Conservation (phyloP, 164 flowering plant species). For the Echeveria elegans region DNA sequence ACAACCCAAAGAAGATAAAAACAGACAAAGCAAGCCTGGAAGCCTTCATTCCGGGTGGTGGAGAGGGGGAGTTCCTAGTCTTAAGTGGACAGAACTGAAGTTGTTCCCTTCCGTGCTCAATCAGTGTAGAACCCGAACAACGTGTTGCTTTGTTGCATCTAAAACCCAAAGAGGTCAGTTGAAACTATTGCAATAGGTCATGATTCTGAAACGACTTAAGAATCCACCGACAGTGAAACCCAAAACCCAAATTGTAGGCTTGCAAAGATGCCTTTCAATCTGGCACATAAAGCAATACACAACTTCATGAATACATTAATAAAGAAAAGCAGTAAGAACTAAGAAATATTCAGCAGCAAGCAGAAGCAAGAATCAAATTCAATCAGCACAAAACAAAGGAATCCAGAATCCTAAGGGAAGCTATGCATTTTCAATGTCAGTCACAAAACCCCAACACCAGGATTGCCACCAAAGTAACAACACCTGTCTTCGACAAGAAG, state of each 20-base stretch:
- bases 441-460: neutral
- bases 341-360: constrained; percentile 3
- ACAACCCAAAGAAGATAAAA: neutral
- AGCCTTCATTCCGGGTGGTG: neutral
- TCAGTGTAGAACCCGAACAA: neutral
- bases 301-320: constrained; percentile 11
- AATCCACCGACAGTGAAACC: neutral
- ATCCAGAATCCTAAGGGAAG: neutral
- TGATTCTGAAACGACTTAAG: neutral
- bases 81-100: neutral
- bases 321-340: neutral
- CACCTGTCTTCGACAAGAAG: neutral
- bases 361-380: constrained; percentile 8
- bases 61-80: neutral
- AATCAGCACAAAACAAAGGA: neutral
- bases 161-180: neutral
- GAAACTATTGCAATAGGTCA: neutral
- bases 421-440: neutral
- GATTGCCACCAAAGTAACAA: neutral
- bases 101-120: neutral
- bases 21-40: neutral
- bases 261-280: neutral
- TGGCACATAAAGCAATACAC: neutral
- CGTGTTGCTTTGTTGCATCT: too few relatives aligned
- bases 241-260: neutral